Evolutionary conservation across 805 yeast genomes (phyloP), one percentile per base, ranked within the genome.

Genomic region (Cyberlindnera bimundalis): DNA sequence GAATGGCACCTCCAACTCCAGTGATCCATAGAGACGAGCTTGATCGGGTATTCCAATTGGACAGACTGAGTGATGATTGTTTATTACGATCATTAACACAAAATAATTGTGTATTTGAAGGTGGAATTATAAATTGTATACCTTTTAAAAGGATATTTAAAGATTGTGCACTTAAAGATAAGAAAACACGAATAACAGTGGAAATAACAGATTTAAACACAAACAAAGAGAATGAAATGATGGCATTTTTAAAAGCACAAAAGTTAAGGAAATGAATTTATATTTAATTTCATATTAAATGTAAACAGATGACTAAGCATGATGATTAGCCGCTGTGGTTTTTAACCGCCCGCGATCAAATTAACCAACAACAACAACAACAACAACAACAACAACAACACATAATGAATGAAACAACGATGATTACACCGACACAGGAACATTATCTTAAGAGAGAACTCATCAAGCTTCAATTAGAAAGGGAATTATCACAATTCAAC

Each of bases 401-500:
- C 28, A 5, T 13, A 14, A 35, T 11, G 9, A 21, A n/a, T 15
- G 17, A 31, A 36, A 32, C 21, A 34, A 15, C 18, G 17, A 17
- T 6, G 12, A 39, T 83, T 34, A 62, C 78, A 12, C 77, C 90
- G 3, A 68, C 75, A 0, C 87, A 90, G 59, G 96, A 88, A 61
- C 97, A 91, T 56, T 85, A 84, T 60, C 71, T 93, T 39, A 91
- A 91, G 61, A 79, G 95, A 53, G 90, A 86, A 62, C 69, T 91
- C 14, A 65, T 91, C 20, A 73, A 76, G 46, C 67, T 73, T 11
- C 76, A 84, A 55, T 63, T 89, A 24, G 69, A 72, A 11, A 56
- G 69, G 5, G 99, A 91, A 59, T 67, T 88, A 30, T 74, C 67
- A 21, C 60, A 59, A 17, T 62, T 89, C 29, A 74, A 79, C 45